Percentiles rank a stretch among this genome's conserved stretches.
Conservation (phyloP, 495 filamentous ascomycete species). For the Podospora comata region DNA sequence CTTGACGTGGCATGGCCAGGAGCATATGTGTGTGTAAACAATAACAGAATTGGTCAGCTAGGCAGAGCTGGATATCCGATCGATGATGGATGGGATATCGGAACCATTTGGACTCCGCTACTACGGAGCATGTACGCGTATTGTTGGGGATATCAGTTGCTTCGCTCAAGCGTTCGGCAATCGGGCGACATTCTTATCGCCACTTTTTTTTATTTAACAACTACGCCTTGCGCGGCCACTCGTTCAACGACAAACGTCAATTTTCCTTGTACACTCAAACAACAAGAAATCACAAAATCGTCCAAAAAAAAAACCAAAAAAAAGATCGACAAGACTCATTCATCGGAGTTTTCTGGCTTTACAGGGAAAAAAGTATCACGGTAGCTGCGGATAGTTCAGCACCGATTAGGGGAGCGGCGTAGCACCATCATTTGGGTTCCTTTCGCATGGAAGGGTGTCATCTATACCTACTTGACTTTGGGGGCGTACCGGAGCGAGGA, state of each 20-base stretch:
- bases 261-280: neutral
- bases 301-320: neutral
- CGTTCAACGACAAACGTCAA: neutral
- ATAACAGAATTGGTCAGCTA: constrained; percentile 30
- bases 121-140: constrained; percentile 17
- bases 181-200: neutral
- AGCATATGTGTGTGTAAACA: constrained; percentile 31
- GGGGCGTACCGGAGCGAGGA: neutral
- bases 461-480: neutral
- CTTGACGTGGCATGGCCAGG: constrained; percentile 24
- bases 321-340: neutral
- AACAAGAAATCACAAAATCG: neutral
- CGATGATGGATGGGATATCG: constrained; percentile 30
- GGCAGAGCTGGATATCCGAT: constrained; percentile 32
- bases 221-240: neutral
- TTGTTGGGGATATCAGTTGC: constrained; percentile 24
- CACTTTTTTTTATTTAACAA: neutral
- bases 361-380: neutral
- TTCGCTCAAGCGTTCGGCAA: constrained; percentile 7
- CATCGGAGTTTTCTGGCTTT: neutral
- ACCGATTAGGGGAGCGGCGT: neutral
- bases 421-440: neutral
- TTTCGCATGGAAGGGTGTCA: constrained; percentile 2
- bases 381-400: neutral
- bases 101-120: constrained; percentile 30